These are phyloP conservation scores for Phellinidium pouzarii DNA, from an alignment of 1,284 basidiomycete species.

Conservation along the genomic window DNA sequence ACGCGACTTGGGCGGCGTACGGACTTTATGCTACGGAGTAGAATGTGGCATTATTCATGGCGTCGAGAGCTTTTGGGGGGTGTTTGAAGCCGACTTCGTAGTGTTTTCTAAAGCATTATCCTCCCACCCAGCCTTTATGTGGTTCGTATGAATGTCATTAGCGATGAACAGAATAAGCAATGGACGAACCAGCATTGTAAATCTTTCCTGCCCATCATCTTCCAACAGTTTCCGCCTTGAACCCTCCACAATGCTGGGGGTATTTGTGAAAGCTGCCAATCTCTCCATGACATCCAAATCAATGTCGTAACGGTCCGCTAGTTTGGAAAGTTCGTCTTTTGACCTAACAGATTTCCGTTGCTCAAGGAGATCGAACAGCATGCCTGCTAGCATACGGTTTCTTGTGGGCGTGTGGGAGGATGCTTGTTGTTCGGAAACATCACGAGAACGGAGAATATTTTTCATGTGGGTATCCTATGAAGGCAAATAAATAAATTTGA, in stretches of 20 bases:
- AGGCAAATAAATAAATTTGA: background rate
- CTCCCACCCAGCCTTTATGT: slow-evolving; percentile 6
- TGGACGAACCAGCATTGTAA: slow-evolving; percentile 46
- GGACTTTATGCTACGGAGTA: background rate
- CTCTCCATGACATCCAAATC: slow-evolving; percentile 48
- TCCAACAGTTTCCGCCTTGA: slow-evolving; percentile 42
- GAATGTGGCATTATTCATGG: too few relatives aligned
- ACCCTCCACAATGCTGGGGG: slow-evolving; percentile 55
- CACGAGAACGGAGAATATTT: slow-evolving; percentile 44
- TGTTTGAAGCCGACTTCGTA: background rate
- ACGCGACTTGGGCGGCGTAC: too few relatives aligned
- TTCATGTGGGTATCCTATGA: slow-evolving; percentile 28
- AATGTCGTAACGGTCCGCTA: slow-evolving; percentile 54
- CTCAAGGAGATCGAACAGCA: slow-evolving; percentile 59
- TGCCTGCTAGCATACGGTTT: slow-evolving; percentile 51
- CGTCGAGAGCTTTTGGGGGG: background rate
- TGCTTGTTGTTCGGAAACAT: slow-evolving; percentile 40
- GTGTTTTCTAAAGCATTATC: slow-evolving; percentile 1
- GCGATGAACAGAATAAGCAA: background rate
- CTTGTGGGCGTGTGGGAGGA: slow-evolving; percentile 28
- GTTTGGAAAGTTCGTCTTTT: slow-evolving; percentile 37
- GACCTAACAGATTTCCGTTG: slow-evolving; percentile 49
- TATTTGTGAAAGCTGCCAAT: slow-evolving; percentile 60
- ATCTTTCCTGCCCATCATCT: slow-evolving; percentile 53
- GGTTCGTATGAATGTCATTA: background rate